Evolutionary conservation across 176 grass and related monocot species (phyloP).

Genomic region (Saccharum spontaneum): DNA sequence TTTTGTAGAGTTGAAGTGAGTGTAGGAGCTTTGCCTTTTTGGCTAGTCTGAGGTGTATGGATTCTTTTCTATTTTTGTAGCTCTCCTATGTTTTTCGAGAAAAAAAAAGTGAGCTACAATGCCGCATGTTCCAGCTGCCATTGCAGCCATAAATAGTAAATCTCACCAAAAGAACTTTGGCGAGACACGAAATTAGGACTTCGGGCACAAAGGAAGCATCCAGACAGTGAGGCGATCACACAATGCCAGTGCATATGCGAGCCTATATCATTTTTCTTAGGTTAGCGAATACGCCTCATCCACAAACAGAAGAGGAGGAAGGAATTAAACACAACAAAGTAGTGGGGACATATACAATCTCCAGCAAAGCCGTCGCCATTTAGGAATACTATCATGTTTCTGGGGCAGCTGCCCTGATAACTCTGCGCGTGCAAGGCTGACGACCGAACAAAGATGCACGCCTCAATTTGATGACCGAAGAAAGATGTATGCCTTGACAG

Average conservation of each 20-base stretch:
- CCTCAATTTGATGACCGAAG: not conserved
- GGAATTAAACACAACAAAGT: conserved; percentile 21
- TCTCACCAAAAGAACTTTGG: not conserved
- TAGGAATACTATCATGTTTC: conserved; percentile 28
- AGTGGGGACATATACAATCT: conserved; percentile 43
- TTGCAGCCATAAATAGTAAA: not conserved
- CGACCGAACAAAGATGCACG: not conserved
- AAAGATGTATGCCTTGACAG: conserved; percentile 13
- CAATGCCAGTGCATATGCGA: conserved; percentile 25
- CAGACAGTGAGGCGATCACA: conserved; percentile 15
- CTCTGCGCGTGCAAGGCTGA: not conserved
- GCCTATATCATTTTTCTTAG: conserved; percentile 34
- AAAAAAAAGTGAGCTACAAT: not conserved
- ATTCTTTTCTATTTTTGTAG: no score
- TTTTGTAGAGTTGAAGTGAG: no score
- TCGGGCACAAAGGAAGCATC: not conserved
- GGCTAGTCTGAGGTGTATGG: no score
- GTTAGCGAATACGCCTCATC: conserved; percentile 26
- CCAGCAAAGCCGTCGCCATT: not conserved
- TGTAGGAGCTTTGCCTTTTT: no score
- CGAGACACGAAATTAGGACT: not conserved
- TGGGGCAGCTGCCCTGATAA: not conserved
- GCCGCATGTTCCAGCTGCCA: not conserved
- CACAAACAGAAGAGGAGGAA: conserved; percentile 7
- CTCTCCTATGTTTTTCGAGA: no score